Base-by-base conservation (phyloP, 352 stramenopile species). In the Pythium utonaiense region DNA sequence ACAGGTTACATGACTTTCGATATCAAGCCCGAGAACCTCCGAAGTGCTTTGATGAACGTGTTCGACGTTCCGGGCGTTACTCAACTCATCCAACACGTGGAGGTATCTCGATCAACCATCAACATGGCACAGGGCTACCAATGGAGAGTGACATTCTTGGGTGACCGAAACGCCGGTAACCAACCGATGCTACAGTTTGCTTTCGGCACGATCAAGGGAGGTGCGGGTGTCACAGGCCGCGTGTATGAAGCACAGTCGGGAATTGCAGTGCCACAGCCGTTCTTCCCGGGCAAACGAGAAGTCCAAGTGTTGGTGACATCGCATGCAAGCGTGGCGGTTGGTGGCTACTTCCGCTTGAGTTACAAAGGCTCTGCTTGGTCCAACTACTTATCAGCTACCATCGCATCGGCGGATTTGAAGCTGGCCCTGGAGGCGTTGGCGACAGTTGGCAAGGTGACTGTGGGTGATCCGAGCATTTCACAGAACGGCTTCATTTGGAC, bases 41-140 rank as follows among this genome's bases (percentile, higher is more conserved):
- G 91, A 9, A 86, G 75, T 56, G 80, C 81, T 22, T 70, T 98
- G 19, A 91, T 98, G 74, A 97, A 97, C 59, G 73, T 98, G 22
- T 74, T 90, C 17, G 65, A 69, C 0, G n/a, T n/a, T n/a, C n/a
- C n/a, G n/a, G 27, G 34, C 12, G 60, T 55, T 24, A 41, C 42
- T 6, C 52, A 61, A 10, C 22, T 65, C 13, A 55, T 77, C 25
- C 57, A 67, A 30, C 57, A 77, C 56, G 57, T 89, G 17, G 62
- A 83, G 47, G 80, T 93, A 3, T 74, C 70, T 12, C 65, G 79
- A 19, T 67, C 70, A 30, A 73, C 69, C 3, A 64, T 89, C 30
- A 77, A 83, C 38, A 74, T 73, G 42, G 60, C 47, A 8, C 57
- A 86, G 66, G 83, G 83, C 24, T 89, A 75, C 71, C 60, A 81